Conservation (phyloP, 257 asterid genomes). For the Lavandula angustifolia region DNA sequence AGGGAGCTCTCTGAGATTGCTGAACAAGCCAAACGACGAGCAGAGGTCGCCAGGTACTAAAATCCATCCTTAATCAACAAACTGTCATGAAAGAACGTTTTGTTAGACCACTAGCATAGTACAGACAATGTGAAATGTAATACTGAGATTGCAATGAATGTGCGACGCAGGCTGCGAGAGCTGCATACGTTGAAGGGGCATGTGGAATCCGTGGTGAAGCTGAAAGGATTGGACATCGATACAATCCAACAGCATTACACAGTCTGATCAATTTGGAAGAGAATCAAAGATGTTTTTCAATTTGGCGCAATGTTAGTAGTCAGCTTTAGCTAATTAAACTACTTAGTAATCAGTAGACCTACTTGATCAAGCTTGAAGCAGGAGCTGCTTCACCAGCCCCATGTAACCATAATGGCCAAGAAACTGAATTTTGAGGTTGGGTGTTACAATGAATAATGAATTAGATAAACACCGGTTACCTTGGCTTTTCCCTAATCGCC, state of each 20-base stretch:
- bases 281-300: conserved; percentile 1
- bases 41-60: conserved; percentile 83
- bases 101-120: too few species aligned
- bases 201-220: conserved; percentile 94
- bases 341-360: conserved; percentile 20
- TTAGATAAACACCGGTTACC: not conserved
- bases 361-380: conserved; percentile 18
- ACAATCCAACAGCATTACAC: conserved; percentile 92
- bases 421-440: conserved; percentile 15
- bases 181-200: conserved; percentile 91
- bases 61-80: not conserved
- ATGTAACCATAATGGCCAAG: conserved; percentile 8
- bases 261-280: conserved; percentile 42
- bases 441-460: conserved; percentile 12
- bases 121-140: not conserved
- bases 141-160: not conserved
- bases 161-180: conserved; percentile 65
- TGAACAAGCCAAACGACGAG: conserved; percentile 89
- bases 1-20: conserved; percentile 90
- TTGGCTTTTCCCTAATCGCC: conserved; percentile 12
- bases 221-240: conserved; percentile 86
- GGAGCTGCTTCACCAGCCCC: conserved; percentile 6
- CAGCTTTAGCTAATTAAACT: conserved; percentile 3
- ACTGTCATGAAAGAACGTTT: not conserved
- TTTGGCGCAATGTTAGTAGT: conserved; percentile 28